Percentiles rank a stretch among this genome's conserved stretches.
These are phyloP conservation scores for Arabidopsis thaliana DNA, from an alignment of 345 rosid genomes.

Conservation along the genomic window DNA sequence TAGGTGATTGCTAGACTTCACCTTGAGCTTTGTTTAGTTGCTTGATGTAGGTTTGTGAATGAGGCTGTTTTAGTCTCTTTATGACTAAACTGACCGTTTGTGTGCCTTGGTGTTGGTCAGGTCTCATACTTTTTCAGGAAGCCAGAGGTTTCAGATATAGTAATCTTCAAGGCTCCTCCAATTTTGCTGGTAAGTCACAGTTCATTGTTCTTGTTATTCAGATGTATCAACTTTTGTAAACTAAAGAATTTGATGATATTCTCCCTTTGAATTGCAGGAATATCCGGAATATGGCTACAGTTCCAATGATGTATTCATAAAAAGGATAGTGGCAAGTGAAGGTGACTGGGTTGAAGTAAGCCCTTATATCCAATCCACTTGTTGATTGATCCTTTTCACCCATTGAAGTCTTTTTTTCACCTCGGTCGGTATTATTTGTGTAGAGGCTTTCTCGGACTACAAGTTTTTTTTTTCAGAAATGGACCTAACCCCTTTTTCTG, in stretches of 20 bases:
- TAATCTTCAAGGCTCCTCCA: constrained; percentile 86
- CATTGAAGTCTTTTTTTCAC: constrained; percentile 28
- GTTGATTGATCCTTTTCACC: constrained; percentile 43
- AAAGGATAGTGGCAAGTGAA: constrained; percentile 91
- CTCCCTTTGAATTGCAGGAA: constrained; percentile 53
- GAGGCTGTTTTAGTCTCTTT: neutral
- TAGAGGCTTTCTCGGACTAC: constrained; percentile 19
- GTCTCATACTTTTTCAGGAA: constrained; percentile 82
- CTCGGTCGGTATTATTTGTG: constrained; percentile 33
- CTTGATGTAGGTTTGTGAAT: neutral
- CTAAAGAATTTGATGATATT: neutral
- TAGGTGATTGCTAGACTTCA: constrained; percentile 8
- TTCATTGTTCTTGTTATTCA: neutral
- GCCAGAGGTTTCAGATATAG: constrained; percentile 86
- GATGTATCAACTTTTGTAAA: constrained; percentile 3
- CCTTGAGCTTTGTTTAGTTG: neutral
- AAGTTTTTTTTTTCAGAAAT: constrained; percentile 34
- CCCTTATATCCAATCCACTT: constrained; percentile 46
- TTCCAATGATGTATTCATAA: constrained; percentile 70
- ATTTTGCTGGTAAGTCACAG: constrained; percentile 58
- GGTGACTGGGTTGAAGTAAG: constrained; percentile 92
- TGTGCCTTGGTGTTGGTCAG: constrained; percentile 47
- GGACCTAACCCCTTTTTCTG: constrained; percentile 9
- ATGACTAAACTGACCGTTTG: neutral
- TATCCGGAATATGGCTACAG: constrained; percentile 65